Evolutionary conservation across 345 rosid genomes (phyloP), one percentile per base, ranked within the genome.

Genomic region (Pelargonium nanum): DNA sequence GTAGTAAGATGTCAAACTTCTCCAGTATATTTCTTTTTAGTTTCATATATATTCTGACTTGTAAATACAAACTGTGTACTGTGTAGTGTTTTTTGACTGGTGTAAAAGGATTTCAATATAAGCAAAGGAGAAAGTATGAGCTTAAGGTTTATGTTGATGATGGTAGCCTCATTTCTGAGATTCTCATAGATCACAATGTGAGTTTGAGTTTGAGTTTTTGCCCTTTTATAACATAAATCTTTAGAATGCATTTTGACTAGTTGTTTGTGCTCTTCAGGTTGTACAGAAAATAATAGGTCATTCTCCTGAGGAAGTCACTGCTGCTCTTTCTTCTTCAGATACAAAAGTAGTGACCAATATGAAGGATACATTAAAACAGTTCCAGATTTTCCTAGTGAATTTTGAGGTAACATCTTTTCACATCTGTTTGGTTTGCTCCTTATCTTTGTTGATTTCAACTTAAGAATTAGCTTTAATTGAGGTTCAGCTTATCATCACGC

Each of bases 141-240:
- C 90, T 93, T 51, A 61, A 52, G 22, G 88, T 87, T 56, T 83
- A 83, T 55, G 87, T 87, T 60, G 96, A 93, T 64, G 99, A 89
- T 69, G 99, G 96, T 59, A 89, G 97, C 77, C 92, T 93, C 68
- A 89, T 93, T 65, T 85, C 87, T 48, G 96, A 89, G 80, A 79
- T 89, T 67, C 75, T 85, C 58, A 77, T 93, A 53, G 87, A 83
- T 80, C 90, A 87, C 54, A 70, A 76, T 61, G 99, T 93, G 69
- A 75, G 90, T 80, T 56, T 32, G 50, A 62, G 22, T 60, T 61
- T 51, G 24, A 58, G 26, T 68, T 68, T n/a, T 65, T 48, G 24
- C 9, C 34, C 19, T 8, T 55, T 26, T 28, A 50, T 57, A 30
- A 57, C 52, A 24, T 40, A 30, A 62, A 5, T 34, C 62, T 52